Evolutionary conservation across 192 early-diverging fungal species (phyloP).

Genomic region (Coemansia sp.): DNA sequence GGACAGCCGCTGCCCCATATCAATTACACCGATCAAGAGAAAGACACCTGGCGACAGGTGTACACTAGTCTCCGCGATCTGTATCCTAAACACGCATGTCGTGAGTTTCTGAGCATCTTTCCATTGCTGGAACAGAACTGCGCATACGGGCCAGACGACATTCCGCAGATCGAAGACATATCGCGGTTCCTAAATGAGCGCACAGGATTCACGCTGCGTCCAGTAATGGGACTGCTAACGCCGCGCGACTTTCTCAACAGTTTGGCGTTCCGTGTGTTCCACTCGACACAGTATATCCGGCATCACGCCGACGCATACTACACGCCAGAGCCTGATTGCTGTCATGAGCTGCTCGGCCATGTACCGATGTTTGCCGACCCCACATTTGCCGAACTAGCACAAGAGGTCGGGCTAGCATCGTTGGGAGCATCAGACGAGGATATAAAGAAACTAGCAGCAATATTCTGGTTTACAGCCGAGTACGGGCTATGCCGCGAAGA

Average conservation of each 20-base stretch:
- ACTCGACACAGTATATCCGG: constrained; percentile 96
- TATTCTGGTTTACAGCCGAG: constrained; percentile 93
- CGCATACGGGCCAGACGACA: constrained; percentile 76
- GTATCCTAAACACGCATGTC: constrained; percentile 86
- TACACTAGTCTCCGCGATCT: constrained; percentile 71
- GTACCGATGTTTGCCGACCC: constrained; percentile 76
- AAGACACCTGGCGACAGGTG: constrained; percentile 80
- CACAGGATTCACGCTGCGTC: constrained; percentile 92
- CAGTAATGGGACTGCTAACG: constrained; percentile 90
- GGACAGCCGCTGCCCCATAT: constrained; percentile 79
- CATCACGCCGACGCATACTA: constrained; percentile 88
- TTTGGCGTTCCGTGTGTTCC: constrained; percentile 95
- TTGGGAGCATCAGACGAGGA: constrained; percentile 90
- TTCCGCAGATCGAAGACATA: constrained; percentile 88
- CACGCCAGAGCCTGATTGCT: constrained; percentile 93
- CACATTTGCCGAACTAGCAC: constrained; percentile 90
- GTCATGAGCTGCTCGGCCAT: constrained; percentile 95
- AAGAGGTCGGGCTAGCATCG: constrained; percentile 91
- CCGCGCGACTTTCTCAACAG: constrained; percentile 94
- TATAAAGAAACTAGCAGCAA: constrained; percentile 84
- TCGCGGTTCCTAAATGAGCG: constrained; percentile 89
- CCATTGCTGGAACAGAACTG: constrained; percentile 90
- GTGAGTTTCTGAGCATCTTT: constrained; percentile 87
- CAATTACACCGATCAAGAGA: constrained; percentile 78
- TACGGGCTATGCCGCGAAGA: constrained; percentile 86